Base-by-base conservation (phyloP, 176 grass and related monocot genomes). In the Carex parvula region DNA sequence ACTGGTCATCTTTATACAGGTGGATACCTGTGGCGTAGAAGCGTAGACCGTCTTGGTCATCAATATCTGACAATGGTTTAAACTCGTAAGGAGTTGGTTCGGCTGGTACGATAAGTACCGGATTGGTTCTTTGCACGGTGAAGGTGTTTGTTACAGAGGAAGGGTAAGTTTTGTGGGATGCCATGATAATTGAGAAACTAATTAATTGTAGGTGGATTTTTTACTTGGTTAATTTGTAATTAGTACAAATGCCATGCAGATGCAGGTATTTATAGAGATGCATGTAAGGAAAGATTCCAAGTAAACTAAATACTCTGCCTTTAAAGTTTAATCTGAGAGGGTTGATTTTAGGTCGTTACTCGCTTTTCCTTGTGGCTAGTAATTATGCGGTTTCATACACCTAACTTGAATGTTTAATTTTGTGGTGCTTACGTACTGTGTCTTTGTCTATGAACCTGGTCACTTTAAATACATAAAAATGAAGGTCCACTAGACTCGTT, bases 31-130 rank as follows among this genome's bases (percentile, higher is more conserved):
- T 64, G 82, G 89, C 85, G 58, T 97, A 92, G 88, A 87, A 94
- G 17, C 94, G 91, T 71, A 97, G 81, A 79, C 94, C 88, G 68
- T 94, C 89, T 3, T 83, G 82, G 88, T 97, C 94, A 71, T 94
- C 91, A 53, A 97, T 85, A 86, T 97, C 94, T 0, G 94, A 94
- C 6, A 97, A 83, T 12, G 73, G 7, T 71, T 93, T 93, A 0
- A 84, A 20, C 76, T 96, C 91, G 3, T 32, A 41, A 2, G 94
- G 91, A 30, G 94, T 97, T 2, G 86, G 66, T 6, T 39, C 17
- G 9, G 90, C 65, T 44, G 94, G 94, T 1, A 64, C 0, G 0
- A 97, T 73, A 15, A 97, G 86, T 84, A 85, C 81, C 1, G 80
- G 80, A 1, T 66, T 13, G 6, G 21, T 2, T 48, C 80, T 61